phyloP scores from a whole-genome alignment of 78 protist genomes.

The Abeoforma whisleri region DNA sequence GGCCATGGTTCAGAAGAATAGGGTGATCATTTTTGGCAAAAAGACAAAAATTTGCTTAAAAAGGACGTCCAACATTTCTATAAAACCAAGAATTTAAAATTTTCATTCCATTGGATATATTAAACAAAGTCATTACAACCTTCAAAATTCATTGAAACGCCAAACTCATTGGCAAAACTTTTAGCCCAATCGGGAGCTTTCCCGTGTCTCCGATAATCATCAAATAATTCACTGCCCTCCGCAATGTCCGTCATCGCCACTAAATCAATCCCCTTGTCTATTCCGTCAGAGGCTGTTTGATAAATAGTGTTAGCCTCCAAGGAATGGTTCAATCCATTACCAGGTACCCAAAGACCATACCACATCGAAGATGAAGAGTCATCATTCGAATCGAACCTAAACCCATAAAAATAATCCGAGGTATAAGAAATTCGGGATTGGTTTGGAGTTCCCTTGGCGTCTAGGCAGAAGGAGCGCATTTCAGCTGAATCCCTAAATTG shows the following conservation, averaged over 20 bases:
- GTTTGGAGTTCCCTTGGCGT: not conserved
- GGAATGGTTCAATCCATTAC: not conserved
- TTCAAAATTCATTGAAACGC: not conserved
- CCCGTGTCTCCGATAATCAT: not conserved
- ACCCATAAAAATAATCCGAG: not conserved
- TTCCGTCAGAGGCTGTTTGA: not conserved
- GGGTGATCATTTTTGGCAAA: no score
- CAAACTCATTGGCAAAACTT: not conserved
- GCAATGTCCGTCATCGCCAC: not conserved
- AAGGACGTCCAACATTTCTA: no score
- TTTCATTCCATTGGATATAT: no score
- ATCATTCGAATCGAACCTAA: not conserved
- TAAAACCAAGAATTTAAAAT: no score
- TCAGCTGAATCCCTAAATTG: not conserved
- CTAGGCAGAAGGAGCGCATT: not conserved
- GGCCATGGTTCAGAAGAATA: no score
- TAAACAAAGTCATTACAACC: not conserved
- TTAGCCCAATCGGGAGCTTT: not conserved
- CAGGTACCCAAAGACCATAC: not conserved
- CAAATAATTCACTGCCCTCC: not conserved
- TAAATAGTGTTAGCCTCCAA: not conserved
- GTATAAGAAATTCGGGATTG: not conserved
- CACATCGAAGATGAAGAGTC: not conserved
- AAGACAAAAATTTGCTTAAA: no score
- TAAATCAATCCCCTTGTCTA: not conserved